Evolutionary conservation across 2,329 filamentous ascomycete genomes (phyloP), one percentile per base, ranked within the genome.

Genomic region (Aspergillus ustus): DNA sequence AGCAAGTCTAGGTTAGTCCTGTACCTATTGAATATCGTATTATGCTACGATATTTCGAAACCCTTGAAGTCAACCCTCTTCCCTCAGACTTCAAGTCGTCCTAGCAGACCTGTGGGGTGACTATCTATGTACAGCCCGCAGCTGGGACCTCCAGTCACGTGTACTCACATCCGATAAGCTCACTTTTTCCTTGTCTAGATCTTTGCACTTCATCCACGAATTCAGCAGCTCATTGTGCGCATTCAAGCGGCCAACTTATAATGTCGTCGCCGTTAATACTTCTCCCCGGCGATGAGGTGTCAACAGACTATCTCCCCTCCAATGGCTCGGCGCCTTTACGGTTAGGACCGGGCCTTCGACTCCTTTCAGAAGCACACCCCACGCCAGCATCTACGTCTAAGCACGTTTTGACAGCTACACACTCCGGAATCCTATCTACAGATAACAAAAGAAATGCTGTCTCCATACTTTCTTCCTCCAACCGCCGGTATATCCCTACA

Each of bases 271-370:
- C 86, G 29, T 78, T 82, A n/a, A 79, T 94, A 64, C 86, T 97
- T 63, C 86, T 98, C 7, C 95, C 95, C 0, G 93, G 95, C 67
- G 93, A 97, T 69, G 73, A 80, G 34, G 84, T 97, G 50, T 86
- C 91, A 61, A 75, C 85, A 1, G 82, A 85, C 28, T 78, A 85
- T 40, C 83, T 96, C 43, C 91, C 92, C 2, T 85, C 85, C 31
- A 83, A 84, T 52, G 91, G 87, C 64, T 84, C 83, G 62, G 83
- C 83, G 66, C 87, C 92, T 44, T 82, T 97, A 65, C 91, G 91
- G 59, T 84, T 97, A 28, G 93, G 93, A 29, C 91, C 92, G 17
- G 93, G 93, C 59, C 84, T 97, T 60, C 90, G 90, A 63, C 89
- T 96, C 76, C 87, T 92, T 62, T 91, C 91, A 48, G 90, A 87